A percentile compares a stretch with the other conserved stretches of the same genome.
Evolutionary conservation across 2,329 filamentous ascomycete genomes (phyloP).

Genomic region (Drechslerella dactyloides): DNA sequence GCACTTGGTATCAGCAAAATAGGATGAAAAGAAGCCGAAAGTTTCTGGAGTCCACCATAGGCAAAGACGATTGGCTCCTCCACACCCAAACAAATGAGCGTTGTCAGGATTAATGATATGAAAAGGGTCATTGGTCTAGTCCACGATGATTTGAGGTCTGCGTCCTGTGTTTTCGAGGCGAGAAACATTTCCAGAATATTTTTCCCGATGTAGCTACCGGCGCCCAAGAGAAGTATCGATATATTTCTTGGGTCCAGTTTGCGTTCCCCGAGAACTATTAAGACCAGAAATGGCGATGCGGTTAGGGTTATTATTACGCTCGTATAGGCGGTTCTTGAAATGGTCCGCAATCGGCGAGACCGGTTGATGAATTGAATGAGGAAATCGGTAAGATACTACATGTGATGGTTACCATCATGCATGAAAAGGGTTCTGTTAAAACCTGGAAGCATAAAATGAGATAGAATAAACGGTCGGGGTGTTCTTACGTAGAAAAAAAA

Average conservation of each 20-base stretch:
- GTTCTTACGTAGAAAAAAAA: constrained; percentile 37
- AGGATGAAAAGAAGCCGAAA: background rate
- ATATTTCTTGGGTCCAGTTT: constrained; percentile 20
- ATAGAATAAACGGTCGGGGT: background rate
- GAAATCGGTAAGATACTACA: too few relatives aligned
- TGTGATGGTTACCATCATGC: too few relatives aligned
- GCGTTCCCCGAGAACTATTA: constrained; percentile 23
- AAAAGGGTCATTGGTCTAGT: constrained; percentile 1
- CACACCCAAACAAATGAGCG: background rate
- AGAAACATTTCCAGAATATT: constrained; percentile 14
- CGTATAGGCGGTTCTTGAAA: too few relatives aligned
- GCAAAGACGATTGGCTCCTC: constrained; percentile 17
- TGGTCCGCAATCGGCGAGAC: too few relatives aligned
- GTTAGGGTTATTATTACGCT: too few relatives aligned
- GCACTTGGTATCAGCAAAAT: constrained; percentile 21
- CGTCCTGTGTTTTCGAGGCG: background rate
- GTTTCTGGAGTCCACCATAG: constrained; percentile 17
- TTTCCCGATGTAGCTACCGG: constrained; percentile 8
- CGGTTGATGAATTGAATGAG: too few relatives aligned
- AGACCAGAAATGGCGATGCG: background rate
- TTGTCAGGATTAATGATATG: background rate
- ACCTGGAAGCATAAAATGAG: too few relatives aligned
- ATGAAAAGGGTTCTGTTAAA: background rate
- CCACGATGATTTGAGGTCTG: constrained; percentile 1
- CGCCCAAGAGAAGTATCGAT: constrained; percentile 5